Conservation (phyloP, 1,139 yeast genomes). For the Meyerozyma sp. region DNA sequence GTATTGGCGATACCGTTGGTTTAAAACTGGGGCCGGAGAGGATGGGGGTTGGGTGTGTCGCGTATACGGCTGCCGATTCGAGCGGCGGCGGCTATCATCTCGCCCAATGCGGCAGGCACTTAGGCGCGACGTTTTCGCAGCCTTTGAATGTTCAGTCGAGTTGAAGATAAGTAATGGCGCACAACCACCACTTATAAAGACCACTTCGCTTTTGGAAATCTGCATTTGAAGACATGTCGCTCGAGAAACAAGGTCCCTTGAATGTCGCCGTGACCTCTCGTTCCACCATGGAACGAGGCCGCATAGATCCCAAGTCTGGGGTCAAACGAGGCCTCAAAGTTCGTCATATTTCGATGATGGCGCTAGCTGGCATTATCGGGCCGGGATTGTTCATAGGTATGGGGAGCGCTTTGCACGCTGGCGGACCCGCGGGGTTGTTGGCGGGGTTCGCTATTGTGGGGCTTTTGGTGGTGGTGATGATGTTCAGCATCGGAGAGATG, state of each 20-base stretch:
- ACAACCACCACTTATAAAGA: not conserved
- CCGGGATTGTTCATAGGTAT: conserved; percentile 5
- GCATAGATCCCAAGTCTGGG: not conserved
- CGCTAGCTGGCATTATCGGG: conserved; percentile 38
- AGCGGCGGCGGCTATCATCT: not conserved
- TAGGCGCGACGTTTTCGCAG: not conserved
- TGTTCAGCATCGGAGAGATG: conserved; percentile 11
- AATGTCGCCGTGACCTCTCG: not conserved
- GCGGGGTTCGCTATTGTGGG: conserved; percentile 7
- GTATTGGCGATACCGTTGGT: too few relatives aligned
- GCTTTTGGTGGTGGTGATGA: conserved; percentile 16
- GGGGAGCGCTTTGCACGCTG: conserved; percentile 4
- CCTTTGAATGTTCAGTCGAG: not conserved
- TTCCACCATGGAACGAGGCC: not conserved
- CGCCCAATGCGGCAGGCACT: not conserved
- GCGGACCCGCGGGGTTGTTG: conserved; percentile 5
- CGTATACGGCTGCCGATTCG: not conserved
- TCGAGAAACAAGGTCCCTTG: not conserved
- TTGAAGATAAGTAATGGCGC: not conserved
- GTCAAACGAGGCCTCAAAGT: conserved; percentile 31
- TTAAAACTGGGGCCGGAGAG: too few relatives aligned
- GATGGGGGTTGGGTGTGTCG: not conserved
- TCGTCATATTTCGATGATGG: conserved; percentile 41
- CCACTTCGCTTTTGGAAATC: too few relatives aligned
- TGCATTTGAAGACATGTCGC: not conserved